Conservation (phyloP, 441 rosid genomes). For the Adansonia gregorii region DNA sequence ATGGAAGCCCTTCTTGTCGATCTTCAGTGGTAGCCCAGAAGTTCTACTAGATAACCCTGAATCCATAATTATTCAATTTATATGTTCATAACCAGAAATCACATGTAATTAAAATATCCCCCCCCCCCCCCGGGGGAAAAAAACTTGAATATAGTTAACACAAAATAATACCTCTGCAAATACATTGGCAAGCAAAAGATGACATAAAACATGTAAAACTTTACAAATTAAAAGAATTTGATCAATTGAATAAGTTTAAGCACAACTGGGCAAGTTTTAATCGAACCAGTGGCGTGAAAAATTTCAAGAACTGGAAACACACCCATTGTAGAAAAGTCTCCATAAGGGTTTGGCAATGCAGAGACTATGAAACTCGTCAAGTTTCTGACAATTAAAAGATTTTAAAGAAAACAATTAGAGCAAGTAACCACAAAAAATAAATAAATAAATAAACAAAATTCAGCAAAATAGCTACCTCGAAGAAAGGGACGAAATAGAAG, state of each 20-base stretch:
- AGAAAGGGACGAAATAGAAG: constrained; percentile 38
- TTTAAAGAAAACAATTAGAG: constrained; percentile 11
- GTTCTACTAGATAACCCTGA: constrained; percentile 62
- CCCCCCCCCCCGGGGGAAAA: neutral
- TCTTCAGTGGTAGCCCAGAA: constrained; percentile 41
- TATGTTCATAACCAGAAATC: neutral
- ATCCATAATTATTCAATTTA: neutral
- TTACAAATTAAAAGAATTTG: neutral
- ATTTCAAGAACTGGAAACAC: constrained; percentile 4
- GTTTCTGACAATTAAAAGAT: constrained; percentile 42
- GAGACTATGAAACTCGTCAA: constrained; percentile 42
- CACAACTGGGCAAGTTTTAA: neutral
- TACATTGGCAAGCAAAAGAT: neutral
- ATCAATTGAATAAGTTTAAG: neutral
- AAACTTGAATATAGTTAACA: neutral
- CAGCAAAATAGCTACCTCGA: constrained; percentile 39
- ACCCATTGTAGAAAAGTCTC: constrained; percentile 49
- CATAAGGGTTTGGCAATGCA: constrained; percentile 48
- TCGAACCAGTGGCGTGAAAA: neutral
- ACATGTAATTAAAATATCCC: neutral
- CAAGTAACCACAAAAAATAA: neutral
- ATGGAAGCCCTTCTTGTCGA: constrained; percentile 36
- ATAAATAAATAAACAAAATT: neutral
- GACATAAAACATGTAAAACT: neutral
- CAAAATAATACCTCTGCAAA: constrained; percentile 14